Evolutionary conservation across 2,329 filamentous ascomycete species (phyloP).

Genomic region (Teratosphaeria pseudoeucalypti): DNA sequence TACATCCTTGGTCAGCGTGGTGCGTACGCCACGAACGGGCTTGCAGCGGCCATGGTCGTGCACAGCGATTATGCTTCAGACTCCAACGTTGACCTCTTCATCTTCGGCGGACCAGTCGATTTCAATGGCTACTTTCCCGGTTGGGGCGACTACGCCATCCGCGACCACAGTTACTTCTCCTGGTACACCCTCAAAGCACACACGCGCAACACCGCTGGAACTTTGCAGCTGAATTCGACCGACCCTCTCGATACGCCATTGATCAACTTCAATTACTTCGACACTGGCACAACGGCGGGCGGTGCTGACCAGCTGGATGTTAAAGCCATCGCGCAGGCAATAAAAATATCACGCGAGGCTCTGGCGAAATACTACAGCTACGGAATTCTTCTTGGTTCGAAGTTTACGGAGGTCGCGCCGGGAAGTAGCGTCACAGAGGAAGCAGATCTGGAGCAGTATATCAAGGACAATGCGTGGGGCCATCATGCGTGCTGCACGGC

Average conservation of each 20-base stretch:
- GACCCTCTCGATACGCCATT: conserved; percentile 55
- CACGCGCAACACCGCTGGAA: conserved; percentile 50
- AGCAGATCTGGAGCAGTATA: neutral
- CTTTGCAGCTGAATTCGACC: conserved; percentile 48
- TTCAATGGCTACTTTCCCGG: conserved; percentile 48
- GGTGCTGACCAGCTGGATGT: neutral
- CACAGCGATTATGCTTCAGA: conserved; percentile 30
- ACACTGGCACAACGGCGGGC: conserved; percentile 34
- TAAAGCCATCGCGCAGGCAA: conserved; percentile 30
- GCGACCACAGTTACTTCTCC: conserved; percentile 35
- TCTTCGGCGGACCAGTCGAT: conserved; percentile 45
- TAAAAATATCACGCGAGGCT: conserved; percentile 10
- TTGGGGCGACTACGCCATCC: conserved; percentile 37
- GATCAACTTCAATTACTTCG: conserved; percentile 53
- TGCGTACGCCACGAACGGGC: conserved; percentile 40
- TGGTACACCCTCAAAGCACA: conserved; percentile 53
- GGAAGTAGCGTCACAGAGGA: neutral
- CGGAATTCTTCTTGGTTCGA: conserved; percentile 30
- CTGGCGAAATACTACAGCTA: conserved; percentile 26
- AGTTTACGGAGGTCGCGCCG: conserved; percentile 18
- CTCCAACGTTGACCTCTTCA: conserved; percentile 42
- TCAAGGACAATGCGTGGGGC: neutral
- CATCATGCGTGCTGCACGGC: conserved; percentile 49
- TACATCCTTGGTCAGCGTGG: conserved; percentile 28
- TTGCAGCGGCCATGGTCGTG: conserved; percentile 40